Evolutionary conservation across 2,329 filamentous ascomycete species (phyloP).

Genomic region (Cladorrhinum sp.): DNA sequence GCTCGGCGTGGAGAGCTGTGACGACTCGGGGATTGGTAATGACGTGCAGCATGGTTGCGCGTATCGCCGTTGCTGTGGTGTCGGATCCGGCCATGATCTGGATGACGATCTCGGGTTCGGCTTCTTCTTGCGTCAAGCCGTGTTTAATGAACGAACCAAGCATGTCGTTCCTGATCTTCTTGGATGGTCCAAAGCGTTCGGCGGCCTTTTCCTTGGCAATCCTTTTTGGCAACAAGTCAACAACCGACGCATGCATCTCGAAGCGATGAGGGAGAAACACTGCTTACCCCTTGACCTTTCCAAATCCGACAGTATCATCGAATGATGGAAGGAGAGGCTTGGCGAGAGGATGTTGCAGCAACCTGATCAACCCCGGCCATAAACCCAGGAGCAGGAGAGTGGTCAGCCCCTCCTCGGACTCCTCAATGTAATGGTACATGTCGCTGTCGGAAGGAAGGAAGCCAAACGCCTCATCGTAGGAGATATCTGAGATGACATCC

Average conservation of each 20-base stretch:
- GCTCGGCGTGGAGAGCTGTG: conserved; percentile 10
- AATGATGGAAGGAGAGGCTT: no score
- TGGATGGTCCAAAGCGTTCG: conserved; percentile 41
- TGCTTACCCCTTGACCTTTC: conserved; percentile 30
- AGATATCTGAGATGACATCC: conserved; percentile 49
- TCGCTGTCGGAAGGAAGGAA: conserved; percentile 43
- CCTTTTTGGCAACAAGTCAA: no score
- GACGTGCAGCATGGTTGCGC: conserved; percentile 17
- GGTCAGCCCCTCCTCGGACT: conserved; percentile 24
- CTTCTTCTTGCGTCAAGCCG: conserved; percentile 37
- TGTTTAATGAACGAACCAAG: conserved; percentile 29
- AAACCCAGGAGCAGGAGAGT: conserved; percentile 27
- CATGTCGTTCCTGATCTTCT: conserved; percentile 28
- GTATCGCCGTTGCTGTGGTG: conserved; percentile 17
- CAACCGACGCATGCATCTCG: no score
- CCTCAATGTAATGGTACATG: conserved; percentile 41
- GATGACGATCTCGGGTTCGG: conserved; percentile 40
- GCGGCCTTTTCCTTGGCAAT: conserved; percentile 43
- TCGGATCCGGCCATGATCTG: conserved; percentile 24
- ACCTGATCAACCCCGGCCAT: conserved; percentile 41
- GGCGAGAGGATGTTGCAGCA: conserved; percentile 24
- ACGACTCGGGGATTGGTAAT: conserved; percentile 7
- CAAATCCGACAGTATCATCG: conserved; percentile 32
- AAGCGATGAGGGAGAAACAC: no score
- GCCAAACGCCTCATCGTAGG: conserved; percentile 46